Evolutionary conservation across 495 filamentous ascomycete genomes (phyloP).

Genomic region (Collariella sp.): DNA sequence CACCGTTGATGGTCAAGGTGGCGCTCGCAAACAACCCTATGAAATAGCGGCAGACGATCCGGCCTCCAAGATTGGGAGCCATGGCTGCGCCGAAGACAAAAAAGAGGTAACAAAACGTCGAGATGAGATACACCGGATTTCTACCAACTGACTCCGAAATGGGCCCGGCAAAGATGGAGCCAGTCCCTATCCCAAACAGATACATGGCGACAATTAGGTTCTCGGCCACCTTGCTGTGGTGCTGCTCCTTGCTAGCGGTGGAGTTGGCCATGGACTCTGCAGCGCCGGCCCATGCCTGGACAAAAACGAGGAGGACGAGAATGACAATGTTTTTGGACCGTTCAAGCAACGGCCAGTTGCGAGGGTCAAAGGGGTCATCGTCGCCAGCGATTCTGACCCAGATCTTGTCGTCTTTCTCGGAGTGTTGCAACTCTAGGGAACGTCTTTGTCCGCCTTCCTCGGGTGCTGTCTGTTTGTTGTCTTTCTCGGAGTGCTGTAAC

Average conservation of each 20-base stretch:
- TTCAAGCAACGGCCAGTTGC: slow-evolving; percentile 25
- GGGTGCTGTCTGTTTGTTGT: background rate
- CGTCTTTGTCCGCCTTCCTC: background rate
- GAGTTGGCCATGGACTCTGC: slow-evolving; percentile 30
- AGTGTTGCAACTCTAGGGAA: background rate
- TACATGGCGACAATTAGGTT: slow-evolving; percentile 26
- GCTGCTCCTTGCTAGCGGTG: slow-evolving; percentile 19
- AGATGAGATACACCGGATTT: slow-evolving; percentile 26
- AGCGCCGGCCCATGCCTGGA: slow-evolving; percentile 23
- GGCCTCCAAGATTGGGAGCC: slow-evolving; percentile 22
- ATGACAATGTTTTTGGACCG: slow-evolving; percentile 31
- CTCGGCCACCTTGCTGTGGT: slow-evolving; percentile 25
- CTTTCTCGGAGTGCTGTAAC: no score
- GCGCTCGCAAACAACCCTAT: slow-evolving; percentile 28
- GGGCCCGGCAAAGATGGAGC: slow-evolving; percentile 29
- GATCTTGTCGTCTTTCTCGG: slow-evolving; percentile 1
- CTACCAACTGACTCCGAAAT: slow-evolving; percentile 32
- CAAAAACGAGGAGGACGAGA: slow-evolving; percentile 29
- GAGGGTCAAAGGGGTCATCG: slow-evolving; percentile 21
- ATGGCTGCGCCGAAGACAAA: slow-evolving; percentile 29
- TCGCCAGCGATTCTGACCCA: background rate
- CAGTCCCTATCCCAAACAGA: slow-evolving; percentile 25
- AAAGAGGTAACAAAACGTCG: slow-evolving; percentile 26
- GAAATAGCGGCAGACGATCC: slow-evolving; percentile 28
- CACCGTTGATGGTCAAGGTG: slow-evolving; percentile 28